These are phyloP conservation scores for Rubroshorea leprosula DNA, from an alignment of 345 rosid genomes.

Conservation along the genomic window DNA sequence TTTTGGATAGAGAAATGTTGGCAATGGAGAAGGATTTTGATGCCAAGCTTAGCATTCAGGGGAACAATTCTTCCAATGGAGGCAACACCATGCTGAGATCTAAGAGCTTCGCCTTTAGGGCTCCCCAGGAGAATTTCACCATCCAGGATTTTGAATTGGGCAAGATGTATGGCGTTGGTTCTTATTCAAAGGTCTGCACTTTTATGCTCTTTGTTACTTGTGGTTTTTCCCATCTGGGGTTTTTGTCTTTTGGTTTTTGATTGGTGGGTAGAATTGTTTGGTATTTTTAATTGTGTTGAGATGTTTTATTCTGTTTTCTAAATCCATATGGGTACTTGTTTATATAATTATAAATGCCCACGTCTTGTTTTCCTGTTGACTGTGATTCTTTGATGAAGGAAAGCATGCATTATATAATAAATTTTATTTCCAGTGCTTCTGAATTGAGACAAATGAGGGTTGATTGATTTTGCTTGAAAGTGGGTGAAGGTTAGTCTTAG, in stretches of 20 bases:
- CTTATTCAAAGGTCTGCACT: slow-evolving; percentile 79
- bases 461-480: neutral
- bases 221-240: slow-evolving; percentile 1
- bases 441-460: neutral
- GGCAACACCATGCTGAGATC: slow-evolving; percentile 34
- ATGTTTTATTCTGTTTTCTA: neutral
- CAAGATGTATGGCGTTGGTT: slow-evolving; percentile 97
- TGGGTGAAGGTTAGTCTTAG: neutral
- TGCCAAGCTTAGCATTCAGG: slow-evolving; percentile 80
- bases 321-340: neutral
- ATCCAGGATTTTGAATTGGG: slow-evolving; percentile 90
- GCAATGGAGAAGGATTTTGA: slow-evolving; percentile 93
- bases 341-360: neutral
- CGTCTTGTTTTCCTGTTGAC: neutral
- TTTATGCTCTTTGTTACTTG: neutral
- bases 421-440: neutral
- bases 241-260: neutral
- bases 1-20: slow-evolving; percentile 45
- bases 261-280: neutral
- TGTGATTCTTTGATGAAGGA: neutral
- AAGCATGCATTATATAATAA: neutral
- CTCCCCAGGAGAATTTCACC: slow-evolving; percentile 92
- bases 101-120: slow-evolving; percentile 91
- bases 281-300: neutral
- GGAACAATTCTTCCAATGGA: slow-evolving; percentile 25